Conservation (phyloP, 495 filamentous ascomycete species). For the Aspergillus affinis region DNA sequence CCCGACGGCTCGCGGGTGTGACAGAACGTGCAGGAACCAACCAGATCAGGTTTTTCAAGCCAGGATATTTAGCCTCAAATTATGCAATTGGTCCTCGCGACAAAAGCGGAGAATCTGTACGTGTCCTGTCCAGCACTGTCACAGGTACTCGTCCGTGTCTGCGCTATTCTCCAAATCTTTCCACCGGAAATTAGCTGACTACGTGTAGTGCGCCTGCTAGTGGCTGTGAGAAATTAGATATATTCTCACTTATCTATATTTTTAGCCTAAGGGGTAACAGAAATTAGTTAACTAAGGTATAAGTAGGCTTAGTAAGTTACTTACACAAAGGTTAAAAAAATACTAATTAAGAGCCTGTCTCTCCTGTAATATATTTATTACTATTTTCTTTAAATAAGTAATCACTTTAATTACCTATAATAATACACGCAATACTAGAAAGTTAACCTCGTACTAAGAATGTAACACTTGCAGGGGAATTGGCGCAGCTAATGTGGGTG, state of each 20-base stretch:
- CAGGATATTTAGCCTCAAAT: not conserved
- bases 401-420: too few relatives aligned
- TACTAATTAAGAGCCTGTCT: too few relatives aligned
- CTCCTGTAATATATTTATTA: too few relatives aligned
- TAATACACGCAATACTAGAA: too few relatives aligned
- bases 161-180: not conserved
- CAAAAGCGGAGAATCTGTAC: not conserved
- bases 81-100: not conserved
- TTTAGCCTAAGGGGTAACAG: not conserved
- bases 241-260: not conserved
- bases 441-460: too few relatives aligned
- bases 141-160: not conserved
- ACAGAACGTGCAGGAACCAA: not conserved
- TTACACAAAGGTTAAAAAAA: too few relatives aligned
- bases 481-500: too few relatives aligned
- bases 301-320: too few relatives aligned
- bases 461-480: too few relatives aligned
- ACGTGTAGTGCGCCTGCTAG: not conserved
- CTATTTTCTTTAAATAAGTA: too few relatives aligned
- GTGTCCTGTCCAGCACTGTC: not conserved
- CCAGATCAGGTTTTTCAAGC: not conserved
- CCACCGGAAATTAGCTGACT: not conserved
- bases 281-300: not conserved
- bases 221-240: not conserved
- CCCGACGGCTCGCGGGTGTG: not conserved